Conservation (phyloP, 331 rosid genomes). For the Rhamnella rubrinervis region DNA sequence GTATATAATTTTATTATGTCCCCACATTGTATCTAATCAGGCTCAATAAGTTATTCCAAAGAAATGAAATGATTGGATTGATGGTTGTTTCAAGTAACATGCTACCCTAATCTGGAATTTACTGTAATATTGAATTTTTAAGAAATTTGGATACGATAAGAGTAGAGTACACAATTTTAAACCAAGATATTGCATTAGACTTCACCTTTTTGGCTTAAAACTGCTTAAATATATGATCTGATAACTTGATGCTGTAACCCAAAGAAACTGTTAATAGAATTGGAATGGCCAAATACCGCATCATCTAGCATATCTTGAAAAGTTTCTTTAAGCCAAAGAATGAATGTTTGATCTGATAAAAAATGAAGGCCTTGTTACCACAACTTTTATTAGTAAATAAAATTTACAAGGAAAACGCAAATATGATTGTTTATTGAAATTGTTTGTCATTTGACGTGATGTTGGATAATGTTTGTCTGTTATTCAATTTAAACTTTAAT, state of each 20-base stretch:
- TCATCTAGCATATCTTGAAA: neutral
- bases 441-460: neutral
- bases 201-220: neutral
- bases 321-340: constrained; percentile 2
- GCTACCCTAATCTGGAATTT: no score
- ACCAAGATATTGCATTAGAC: neutral
- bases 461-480: neutral
- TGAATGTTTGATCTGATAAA: neutral
- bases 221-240: neutral
- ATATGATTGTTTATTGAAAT: neutral
- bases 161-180: constrained; percentile 1
- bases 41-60: neutral
- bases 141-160: neutral
- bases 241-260: neutral
- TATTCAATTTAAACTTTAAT: neutral
- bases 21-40: neutral
- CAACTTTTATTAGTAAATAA: neutral
- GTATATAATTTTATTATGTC: neutral
- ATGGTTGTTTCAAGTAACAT: neutral
- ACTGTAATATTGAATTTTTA: neutral
- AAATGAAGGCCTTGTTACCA: constrained; percentile 1
- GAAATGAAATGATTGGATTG: neutral
- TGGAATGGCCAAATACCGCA: neutral
- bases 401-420: neutral
- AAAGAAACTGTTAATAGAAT: neutral